Percentiles rank a stretch among this genome's conserved stretches.
These are phyloP conservation scores for Papilionanthe hybrid DNA, from an alignment of 116 monocot genomes.

Conservation along the genomic window DNA sequence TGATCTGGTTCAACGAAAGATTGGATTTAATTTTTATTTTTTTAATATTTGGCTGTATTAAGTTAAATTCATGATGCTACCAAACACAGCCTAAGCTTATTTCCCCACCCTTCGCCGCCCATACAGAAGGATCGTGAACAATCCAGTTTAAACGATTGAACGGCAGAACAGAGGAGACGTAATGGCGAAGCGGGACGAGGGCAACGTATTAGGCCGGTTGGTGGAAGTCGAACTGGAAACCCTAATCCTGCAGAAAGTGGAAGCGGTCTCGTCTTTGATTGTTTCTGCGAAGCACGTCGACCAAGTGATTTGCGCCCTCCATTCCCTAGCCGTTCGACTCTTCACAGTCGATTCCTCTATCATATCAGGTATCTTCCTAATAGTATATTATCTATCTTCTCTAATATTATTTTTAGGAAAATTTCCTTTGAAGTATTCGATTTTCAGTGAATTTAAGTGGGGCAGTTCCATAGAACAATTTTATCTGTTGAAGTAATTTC, in stretches of 20 bases:
- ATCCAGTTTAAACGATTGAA: background rate
- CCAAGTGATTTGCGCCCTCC: conserved; percentile 75
- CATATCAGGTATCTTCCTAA: conserved; percentile 29
- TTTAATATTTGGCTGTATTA: too few species aligned
- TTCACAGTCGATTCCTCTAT: conserved; percentile 67
- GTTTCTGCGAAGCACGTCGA: conserved; percentile 47
- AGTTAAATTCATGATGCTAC: too few species aligned
- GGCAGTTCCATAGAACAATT: background rate
- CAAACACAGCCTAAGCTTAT: too few species aligned
- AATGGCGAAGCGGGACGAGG: background rate
- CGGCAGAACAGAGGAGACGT: background rate
- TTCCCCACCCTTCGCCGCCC: background rate
- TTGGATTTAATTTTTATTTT: too few species aligned
- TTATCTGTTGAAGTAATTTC: background rate
- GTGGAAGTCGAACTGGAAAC: conserved; percentile 21
- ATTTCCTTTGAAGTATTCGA: background rate
- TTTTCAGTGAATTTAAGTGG: background rate
- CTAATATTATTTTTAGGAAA: background rate
- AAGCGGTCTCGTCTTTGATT: conserved; percentile 32
- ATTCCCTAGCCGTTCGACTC: conserved; percentile 65
- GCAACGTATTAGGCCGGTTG: background rate
- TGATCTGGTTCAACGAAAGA: too few species aligned
- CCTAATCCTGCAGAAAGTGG: conserved; percentile 28
- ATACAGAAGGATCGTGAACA: background rate
- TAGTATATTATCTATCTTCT: background rate